Conservation (phyloP, 1,139 yeast species). For the Kluyveromyces sp. region DNA sequence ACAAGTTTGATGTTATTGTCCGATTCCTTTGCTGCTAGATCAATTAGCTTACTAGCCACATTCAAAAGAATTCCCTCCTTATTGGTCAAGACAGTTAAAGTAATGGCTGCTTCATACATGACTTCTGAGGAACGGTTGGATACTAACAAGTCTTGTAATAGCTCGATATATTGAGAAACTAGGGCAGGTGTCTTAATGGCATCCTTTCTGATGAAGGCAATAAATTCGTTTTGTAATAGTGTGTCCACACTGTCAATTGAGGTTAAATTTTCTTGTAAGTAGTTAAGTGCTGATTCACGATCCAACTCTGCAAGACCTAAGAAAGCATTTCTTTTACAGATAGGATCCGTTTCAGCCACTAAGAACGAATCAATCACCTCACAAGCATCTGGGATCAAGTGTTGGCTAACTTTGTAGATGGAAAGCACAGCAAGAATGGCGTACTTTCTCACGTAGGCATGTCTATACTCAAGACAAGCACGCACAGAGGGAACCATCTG, state of each 20-base stretch:
- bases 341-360: slow-evolving; percentile 79
- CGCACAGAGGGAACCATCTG: slow-evolving; percentile 92
- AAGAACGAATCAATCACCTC: slow-evolving; percentile 71
- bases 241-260: slow-evolving; percentile 70
- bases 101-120: slow-evolving; percentile 84
- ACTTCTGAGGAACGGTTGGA: slow-evolving; percentile 67
- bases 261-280: slow-evolving; percentile 62
- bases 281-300: slow-evolving; percentile 77
- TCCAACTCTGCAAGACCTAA: slow-evolving; percentile 77
- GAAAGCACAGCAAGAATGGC: slow-evolving; percentile 89
- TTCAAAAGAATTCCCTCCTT: slow-evolving; percentile 60
- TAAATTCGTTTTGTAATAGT: slow-evolving; percentile 77
- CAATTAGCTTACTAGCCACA: slow-evolving; percentile 81
- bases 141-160: slow-evolving; percentile 68
- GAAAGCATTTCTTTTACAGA: slow-evolving; percentile 94
- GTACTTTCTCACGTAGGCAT: slow-evolving; percentile 95
- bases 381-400: slow-evolving; percentile 90
- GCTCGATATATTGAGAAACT: slow-evolving; percentile 61
- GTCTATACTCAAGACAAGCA: slow-evolving; percentile 88
- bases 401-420: slow-evolving; percentile 74
- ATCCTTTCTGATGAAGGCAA: slow-evolving; percentile 86
- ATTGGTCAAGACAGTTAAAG: slow-evolving; percentile 66
- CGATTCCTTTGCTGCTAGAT: slow-evolving; percentile 82
- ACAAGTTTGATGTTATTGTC: slow-evolving; percentile 92
- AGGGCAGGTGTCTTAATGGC: slow-evolving; percentile 57